Evolutionary conservation across 768 basidiomycete species (phyloP).

Genomic region (Agaricus blazei): DNA sequence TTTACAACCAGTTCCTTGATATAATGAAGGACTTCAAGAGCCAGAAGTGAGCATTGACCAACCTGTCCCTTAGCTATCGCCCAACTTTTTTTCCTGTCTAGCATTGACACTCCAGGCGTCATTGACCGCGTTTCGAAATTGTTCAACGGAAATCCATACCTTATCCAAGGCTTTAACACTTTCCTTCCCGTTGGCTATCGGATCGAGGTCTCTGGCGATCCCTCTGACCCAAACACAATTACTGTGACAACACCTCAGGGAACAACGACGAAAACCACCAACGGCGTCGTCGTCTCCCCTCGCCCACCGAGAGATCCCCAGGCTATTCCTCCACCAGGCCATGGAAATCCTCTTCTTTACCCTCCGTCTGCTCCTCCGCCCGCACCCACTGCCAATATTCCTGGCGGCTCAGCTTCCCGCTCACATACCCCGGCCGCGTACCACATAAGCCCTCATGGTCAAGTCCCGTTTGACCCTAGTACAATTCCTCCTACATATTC

Average conservation of each 20-base stretch:
- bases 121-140: slow-evolving; percentile 92
- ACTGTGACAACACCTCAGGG: slow-evolving; percentile 79
- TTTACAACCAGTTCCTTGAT: slow-evolving; percentile 91
- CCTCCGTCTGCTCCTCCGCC: slow-evolving; percentile 26
- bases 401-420: slow-evolving; percentile 41
- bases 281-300: slow-evolving; percentile 22
- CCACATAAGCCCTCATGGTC: slow-evolving; percentile 43
- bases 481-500: slow-evolving; percentile 15
- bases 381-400: slow-evolving; percentile 25
- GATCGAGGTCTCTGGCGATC: slow-evolving; percentile 79
- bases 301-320: slow-evolving; percentile 24
- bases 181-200: slow-evolving; percentile 93
- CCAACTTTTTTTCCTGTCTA: slow-evolving; percentile 25
- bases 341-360: slow-evolving; percentile 21
- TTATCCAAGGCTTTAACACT: slow-evolving; percentile 98
- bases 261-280: slow-evolving; percentile 62
- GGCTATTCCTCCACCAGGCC: slow-evolving; percentile 24
- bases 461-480: slow-evolving; percentile 27
- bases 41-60: slow-evolving; percentile 57
- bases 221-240: slow-evolving; percentile 64
- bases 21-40: slow-evolving; percentile 99
- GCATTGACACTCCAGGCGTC: slow-evolving; percentile 96
- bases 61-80: slow-evolving; percentile 13
- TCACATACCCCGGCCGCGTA: slow-evolving; percentile 20
- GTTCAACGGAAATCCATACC: slow-evolving; percentile 83